Percentiles rank a stretch among this genome's conserved stretches.
These are phyloP conservation scores for Phytopythium vexans DNA, from an alignment of 352 stramenopile genomes.

Conservation along the genomic window DNA sequence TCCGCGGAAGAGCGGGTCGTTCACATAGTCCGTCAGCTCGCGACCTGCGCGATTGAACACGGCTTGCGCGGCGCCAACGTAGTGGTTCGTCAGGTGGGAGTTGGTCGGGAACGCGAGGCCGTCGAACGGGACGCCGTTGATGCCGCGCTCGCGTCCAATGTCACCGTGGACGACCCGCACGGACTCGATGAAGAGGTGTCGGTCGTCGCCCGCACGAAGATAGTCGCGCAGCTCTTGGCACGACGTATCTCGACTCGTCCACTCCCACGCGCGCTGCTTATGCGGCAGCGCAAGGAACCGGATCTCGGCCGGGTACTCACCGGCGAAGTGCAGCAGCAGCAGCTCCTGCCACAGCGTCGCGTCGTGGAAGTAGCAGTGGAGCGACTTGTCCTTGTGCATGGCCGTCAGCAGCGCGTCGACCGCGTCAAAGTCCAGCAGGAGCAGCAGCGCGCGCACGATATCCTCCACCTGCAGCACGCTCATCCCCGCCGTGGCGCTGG, in stretches of 20 bases:
- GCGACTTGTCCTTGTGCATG: slow-evolving; percentile 5
- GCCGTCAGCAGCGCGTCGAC: slow-evolving; percentile 10
- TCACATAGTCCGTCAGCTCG: slow-evolving; percentile 25
- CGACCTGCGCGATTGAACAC: slow-evolving; percentile 42
- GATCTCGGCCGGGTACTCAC: slow-evolving; percentile 13
- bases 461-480: slow-evolving; percentile 1
- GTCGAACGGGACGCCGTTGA: slow-evolving; percentile 25
- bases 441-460: slow-evolving; percentile 8
- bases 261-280: slow-evolving; percentile 19
- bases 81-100: slow-evolving; percentile 24
- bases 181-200: slow-evolving; percentile 15
- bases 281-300: slow-evolving; percentile 16
- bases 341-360: slow-evolving; percentile 34
- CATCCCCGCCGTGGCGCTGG: neutral
- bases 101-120: slow-evolving; percentile 50
- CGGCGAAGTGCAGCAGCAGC: slow-evolving; percentile 20
- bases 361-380: slow-evolving; percentile 26
- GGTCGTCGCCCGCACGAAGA: slow-evolving; percentile 27
- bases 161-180: slow-evolving; percentile 25
- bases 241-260: slow-evolving; percentile 14
- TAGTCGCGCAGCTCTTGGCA: slow-evolving; percentile 36
- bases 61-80: slow-evolving; percentile 27
- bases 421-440: slow-evolving; percentile 10
- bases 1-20: slow-evolving; percentile 26
- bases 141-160: slow-evolving; percentile 16